Evolutionary conservation across 306 rosid genomes (phyloP), one percentile per base, ranked within the genome.

Genomic region (Gleditsia sinensis): DNA sequence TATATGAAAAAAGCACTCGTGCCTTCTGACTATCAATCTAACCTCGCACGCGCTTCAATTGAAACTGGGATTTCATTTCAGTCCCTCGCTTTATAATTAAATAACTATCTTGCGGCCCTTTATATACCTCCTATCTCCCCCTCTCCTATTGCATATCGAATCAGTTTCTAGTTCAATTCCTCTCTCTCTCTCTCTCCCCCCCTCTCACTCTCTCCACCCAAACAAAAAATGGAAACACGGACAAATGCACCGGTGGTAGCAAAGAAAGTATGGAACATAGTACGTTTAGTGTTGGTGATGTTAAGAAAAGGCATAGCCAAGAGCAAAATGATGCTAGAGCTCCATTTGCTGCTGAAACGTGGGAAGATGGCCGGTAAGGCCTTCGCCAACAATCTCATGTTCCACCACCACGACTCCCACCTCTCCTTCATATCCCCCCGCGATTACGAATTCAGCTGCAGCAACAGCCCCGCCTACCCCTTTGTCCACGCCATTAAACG

Each of bases 401-500:
- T 84, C 66, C 85, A 82, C 69, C 86, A 85, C 77, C 86, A 65
- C 68, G 75, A 72, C 53, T 53, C 80, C 81, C 48, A 69, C 53
- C 65, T 80, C 28, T 84, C 89, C 24, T 83, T 82, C 86, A 45
- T 94, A 23, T 67, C 90, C 0, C 90, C 96, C 0, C 83, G 85
- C 1, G 98, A 94, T 16, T 94, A 94, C 53, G 96, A 94, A 67
- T 94, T 94, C 86, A 94, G 99, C 83, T 94, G 99, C 86, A 92
- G 91, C 75, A 92, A 90, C 74, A 88, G 86, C 82, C 99, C 98
- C 4, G 88, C 90, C 16, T n/a, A 71, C 10, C 86, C 79, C 21
- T 78, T 84, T 30, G 30, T n/a, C 36, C 75, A 67, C 37, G 54
- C 75, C 85, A 37, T 40, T 50, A 88, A 86, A 58, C 82, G 84